Conservation (phyloP, 306 rosid species). For the Parietaria judaica region DNA sequence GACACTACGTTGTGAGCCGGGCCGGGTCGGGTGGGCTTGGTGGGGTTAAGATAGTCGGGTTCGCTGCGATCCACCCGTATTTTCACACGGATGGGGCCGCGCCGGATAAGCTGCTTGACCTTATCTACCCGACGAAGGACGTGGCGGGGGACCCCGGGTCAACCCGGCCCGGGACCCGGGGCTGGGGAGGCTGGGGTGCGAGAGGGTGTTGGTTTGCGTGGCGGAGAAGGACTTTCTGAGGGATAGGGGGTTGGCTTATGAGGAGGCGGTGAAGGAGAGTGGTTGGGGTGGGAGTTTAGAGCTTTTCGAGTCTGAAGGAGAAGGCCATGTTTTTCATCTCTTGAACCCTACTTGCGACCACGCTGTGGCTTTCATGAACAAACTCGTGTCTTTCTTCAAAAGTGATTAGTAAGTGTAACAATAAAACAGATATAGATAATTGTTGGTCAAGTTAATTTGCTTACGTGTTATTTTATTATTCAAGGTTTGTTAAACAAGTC, state of each 20-base stretch:
- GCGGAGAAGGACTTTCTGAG: constrained; percentile 19
- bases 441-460: too few relatives aligned
- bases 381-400: constrained; percentile 4
- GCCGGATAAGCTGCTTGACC: constrained; percentile 12
- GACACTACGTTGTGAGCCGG: constrained; percentile 4
- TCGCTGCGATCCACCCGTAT: constrained; percentile 1
- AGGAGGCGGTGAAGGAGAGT: constrained; percentile 14
- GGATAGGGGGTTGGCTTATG: constrained; percentile 21
- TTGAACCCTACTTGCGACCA: neutral
- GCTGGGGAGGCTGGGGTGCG: constrained; percentile 16
- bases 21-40: neutral
- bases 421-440: too few relatives aligned
- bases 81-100: neutral
- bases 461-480: too few relatives aligned
- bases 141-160: constrained; percentile 25
- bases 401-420: too few relatives aligned
- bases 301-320: constrained; percentile 19
- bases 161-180: constrained; percentile 21
- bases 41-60: neutral
- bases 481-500: too few relatives aligned
- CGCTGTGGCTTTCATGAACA: constrained; percentile 15
- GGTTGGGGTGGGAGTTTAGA: constrained; percentile 22
- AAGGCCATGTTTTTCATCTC: constrained; percentile 26
- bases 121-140: constrained; percentile 14
- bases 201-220: constrained; percentile 19